Base-by-base conservation (phyloP, 2,329 filamentous ascomycete genomes). In the Niveomyces coronatus region DNA sequence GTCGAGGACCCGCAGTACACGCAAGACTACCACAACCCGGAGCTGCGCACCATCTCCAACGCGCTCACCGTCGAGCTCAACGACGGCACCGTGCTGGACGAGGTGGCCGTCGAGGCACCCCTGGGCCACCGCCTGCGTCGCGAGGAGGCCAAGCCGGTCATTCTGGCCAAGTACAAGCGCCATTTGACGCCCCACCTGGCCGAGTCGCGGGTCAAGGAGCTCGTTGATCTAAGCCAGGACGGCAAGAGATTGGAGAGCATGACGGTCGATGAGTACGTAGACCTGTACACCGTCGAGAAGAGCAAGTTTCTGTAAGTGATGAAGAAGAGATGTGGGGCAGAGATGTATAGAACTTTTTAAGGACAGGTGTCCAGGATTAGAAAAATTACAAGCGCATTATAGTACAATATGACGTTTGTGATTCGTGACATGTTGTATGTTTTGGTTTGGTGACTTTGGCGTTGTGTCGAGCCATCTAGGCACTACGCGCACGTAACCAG, bases 101-200 rank as follows among this genome's bases (percentile, higher is more conserved):
- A 98, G 68, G 79, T 93, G 43, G 82, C 84, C 34, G 84, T 98
- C 39, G 88, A 95, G 70, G 89, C 91, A 42, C 91, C 91, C 41
- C 77, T 98, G 28, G 91, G 91, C 52, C 91, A 98, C 71, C 82
- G 82, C 48, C 71, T 91, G 56, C 74, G 91, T 48, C 79, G 89
- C 53, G 88, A 95, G 53, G 91, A 98, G 74, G 91, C 91, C 52
- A 96, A 96, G 76, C 91, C 91, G 42, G 85, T 94, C 64, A 95
- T 98, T 51, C 67, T 96, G 52, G 79, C 78, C 62, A 98, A 98
- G 74, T 98, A 86, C 71, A 82, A 88, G 79, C 80, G 85, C 59
- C 91, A 98, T 65, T 68, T 96, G 36, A 75, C 74, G 52, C 84
- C 83, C 38, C 89, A 95, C 68, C 93, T 83, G 63, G 68, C 76